phyloP scores from a whole-genome alignment of 805 yeast genomes.

The Myxozyma geophila region DNA sequence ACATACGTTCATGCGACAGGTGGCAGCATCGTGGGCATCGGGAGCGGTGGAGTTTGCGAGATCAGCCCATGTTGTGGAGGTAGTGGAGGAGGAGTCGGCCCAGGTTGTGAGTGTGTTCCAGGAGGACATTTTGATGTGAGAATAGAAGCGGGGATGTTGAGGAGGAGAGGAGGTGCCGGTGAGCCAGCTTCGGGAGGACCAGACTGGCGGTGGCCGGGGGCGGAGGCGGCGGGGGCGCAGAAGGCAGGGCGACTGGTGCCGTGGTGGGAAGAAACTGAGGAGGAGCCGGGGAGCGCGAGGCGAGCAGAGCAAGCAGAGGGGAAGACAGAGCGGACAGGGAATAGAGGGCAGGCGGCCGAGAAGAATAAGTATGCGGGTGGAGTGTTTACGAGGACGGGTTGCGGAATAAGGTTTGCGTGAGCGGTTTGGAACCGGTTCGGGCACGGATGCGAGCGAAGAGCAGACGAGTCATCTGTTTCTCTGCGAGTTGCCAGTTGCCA shows the following conservation, averaged over 20 bases:
- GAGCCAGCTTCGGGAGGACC: too few species aligned
- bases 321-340: too few species aligned
- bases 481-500: too few species aligned
- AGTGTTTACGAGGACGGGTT: too few species aligned
- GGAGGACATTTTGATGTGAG: not conserved
- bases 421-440: too few species aligned
- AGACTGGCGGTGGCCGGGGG: not conserved
- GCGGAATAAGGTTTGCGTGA: too few species aligned
- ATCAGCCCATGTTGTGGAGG: not conserved
- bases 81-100: slow-evolving; percentile 5
- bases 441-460: too few species aligned
- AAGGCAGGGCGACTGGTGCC: not conserved
- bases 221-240: not conserved
- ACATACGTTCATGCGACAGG: slow-evolving; percentile 28
- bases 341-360: too few species aligned
- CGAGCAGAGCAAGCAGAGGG: not conserved
- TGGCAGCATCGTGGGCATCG: slow-evolving; percentile 1
- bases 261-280: not conserved
- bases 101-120: slow-evolving; percentile 14
- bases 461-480: too few species aligned
- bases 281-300: not conserved
- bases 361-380: too few species aligned
- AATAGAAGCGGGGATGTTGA: not conserved
- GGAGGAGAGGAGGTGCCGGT: not conserved
- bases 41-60: slow-evolving; percentile 4